These are phyloP conservation scores for Globisporangium acanthophoron DNA, from an alignment of 352 stramenopile species.

Conservation along the genomic window DNA sequence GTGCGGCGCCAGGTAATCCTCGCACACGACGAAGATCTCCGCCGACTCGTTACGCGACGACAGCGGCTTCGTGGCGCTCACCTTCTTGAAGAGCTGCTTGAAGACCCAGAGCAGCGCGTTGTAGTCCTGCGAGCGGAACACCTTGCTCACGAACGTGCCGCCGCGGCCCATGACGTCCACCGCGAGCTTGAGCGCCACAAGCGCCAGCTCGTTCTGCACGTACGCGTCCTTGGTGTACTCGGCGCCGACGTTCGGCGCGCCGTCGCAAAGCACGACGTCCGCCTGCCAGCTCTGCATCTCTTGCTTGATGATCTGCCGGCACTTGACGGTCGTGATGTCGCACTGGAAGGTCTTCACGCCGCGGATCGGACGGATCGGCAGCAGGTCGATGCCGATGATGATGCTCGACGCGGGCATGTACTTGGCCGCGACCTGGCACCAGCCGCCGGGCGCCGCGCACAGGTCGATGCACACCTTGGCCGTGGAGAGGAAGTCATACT, in stretches of 20 bases:
- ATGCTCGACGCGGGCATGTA: conserved; percentile 95
- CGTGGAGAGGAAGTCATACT: conserved; percentile 97
- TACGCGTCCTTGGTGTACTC: conserved; percentile 99
- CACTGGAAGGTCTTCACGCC: conserved; percentile 97
- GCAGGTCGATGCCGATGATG: conserved; percentile 96
- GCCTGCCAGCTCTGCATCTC: conserved; percentile 91
- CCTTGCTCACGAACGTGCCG: conserved; percentile 94
- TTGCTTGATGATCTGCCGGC: conserved; percentile 89
- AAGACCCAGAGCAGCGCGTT: conserved; percentile 98
- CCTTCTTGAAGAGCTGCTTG: conserved; percentile 98
- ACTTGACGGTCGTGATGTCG: conserved; percentile 92
- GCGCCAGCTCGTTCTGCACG: conserved; percentile 97
- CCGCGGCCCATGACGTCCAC: conserved; percentile 94
- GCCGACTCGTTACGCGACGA: conserved; percentile 97
- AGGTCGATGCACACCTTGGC: conserved; percentile 98
- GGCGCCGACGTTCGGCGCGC: conserved; percentile 98
- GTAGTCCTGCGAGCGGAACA: conserved; percentile 99
- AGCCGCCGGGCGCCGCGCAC: conserved; percentile 98
- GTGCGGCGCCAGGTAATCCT: conserved; percentile 93
- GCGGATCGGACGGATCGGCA: conserved; percentile 96
- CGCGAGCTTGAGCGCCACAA: conserved; percentile 96
- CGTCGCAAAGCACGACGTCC: conserved; percentile 99
- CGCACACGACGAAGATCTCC: conserved; percentile 99
- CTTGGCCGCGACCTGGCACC: conserved; percentile 93
- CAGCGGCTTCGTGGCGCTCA: conserved; percentile 97